phyloP scores from a whole-genome alignment of 805 yeast species.

The Candida chilensis region DNA sequence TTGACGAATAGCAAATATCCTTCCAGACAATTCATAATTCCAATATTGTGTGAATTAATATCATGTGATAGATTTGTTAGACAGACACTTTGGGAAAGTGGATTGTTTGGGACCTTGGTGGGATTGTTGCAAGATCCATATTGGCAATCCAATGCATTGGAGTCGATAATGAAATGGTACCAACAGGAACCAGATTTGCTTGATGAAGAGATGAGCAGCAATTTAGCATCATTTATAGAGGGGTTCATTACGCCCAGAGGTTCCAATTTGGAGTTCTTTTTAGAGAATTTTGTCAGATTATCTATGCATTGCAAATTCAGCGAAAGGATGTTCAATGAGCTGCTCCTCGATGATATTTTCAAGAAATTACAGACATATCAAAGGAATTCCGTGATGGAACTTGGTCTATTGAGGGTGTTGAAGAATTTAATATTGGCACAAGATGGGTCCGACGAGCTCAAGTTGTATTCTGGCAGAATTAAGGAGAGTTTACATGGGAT shows the following conservation, averaged over 20 bases:
- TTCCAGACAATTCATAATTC: constrained; percentile 42
- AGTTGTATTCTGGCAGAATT: neutral
- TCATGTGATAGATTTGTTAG: constrained; percentile 32
- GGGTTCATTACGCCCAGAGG: constrained; percentile 30
- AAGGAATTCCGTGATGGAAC: constrained; percentile 26
- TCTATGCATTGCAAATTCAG: constrained; percentile 9
- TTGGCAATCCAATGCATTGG: constrained; percentile 50
- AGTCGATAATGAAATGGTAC: constrained; percentile 34
- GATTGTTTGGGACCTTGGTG: constrained; percentile 27
- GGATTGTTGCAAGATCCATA: constrained; percentile 37
- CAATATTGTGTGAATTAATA: constrained; percentile 43
- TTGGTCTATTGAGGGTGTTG: constrained; percentile 19
- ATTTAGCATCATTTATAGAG: constrained; percentile 18
- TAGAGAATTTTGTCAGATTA: constrained; percentile 28
- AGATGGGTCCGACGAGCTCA: neutral
- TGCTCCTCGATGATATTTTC: constrained; percentile 18
- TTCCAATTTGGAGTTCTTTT: constrained; percentile 31
- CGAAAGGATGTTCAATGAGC: constrained; percentile 13
- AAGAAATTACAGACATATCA: constrained; percentile 14
- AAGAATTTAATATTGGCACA: constrained; percentile 1
- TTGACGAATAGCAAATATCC: constrained; percentile 29
- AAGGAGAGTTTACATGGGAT: neutral
- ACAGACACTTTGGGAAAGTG: constrained; percentile 20
- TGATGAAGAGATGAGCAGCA: constrained; percentile 13
- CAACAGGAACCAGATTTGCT: constrained; percentile 15